Conservation (phyloP, 108 stramenopile genomes). For the Cyclotella baltica region DNA sequence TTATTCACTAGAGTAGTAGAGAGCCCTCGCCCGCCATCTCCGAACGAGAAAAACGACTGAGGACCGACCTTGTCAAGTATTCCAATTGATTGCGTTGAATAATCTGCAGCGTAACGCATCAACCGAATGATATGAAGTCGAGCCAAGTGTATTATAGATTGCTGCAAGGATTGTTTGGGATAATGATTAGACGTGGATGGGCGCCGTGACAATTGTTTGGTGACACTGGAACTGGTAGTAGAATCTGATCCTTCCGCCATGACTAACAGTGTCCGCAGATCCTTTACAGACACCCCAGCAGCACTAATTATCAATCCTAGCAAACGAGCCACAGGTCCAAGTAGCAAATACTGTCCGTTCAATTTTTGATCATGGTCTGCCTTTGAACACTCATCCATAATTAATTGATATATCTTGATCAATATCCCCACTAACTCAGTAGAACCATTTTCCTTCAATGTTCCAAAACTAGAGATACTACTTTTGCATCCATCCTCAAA, state of each 20-base stretch:
- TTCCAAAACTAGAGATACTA: too few species aligned
- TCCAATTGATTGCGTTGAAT: slow-evolving; percentile 54
- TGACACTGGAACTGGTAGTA: neutral
- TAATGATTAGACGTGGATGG: neutral
- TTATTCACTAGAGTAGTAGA: slow-evolving; percentile 38
- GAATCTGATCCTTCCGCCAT: slow-evolving; percentile 28
- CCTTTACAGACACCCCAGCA: slow-evolving; percentile 49
- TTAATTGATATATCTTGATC: slow-evolving; percentile 30
- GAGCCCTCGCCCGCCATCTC: slow-evolving; percentile 37
- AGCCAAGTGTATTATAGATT: slow-evolving; percentile 24
- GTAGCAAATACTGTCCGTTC: slow-evolving; percentile 35
- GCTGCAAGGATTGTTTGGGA: slow-evolving; percentile 1
- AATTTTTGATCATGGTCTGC: neutral
- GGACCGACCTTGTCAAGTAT: slow-evolving; percentile 64
- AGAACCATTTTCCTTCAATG: too few species aligned
- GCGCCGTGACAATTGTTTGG: neutral
- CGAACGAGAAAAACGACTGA: slow-evolving; percentile 70
- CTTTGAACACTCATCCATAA: slow-evolving; percentile 24
- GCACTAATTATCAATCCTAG: slow-evolving; percentile 60
- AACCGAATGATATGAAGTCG: slow-evolving; percentile 61
- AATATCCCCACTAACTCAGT: slow-evolving; percentile 19
- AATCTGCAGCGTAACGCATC: slow-evolving; percentile 62
- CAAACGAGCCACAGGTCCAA: slow-evolving; percentile 64
- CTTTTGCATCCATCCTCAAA: slow-evolving; percentile 10
- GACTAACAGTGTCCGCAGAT: slow-evolving; percentile 56